phyloP scores from a whole-genome alignment of 371 early-diverging fungal genomes.

The Mucor irregularis region DNA sequence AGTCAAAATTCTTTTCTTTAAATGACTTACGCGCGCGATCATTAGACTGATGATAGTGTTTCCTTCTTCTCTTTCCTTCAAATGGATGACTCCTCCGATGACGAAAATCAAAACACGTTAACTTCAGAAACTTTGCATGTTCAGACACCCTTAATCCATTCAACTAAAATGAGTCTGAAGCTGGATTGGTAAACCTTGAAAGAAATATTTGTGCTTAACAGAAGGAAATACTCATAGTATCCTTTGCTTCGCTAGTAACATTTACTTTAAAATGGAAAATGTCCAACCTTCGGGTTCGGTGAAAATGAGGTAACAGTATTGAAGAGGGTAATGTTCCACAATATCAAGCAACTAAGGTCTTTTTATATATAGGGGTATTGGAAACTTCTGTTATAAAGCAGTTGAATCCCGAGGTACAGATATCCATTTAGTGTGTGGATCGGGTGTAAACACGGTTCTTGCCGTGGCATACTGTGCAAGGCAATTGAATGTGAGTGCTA shows the following conservation, averaged over 20 bases:
- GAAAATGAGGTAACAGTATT: conserved; percentile 58
- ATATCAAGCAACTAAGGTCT: background rate
- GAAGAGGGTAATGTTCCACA: background rate
- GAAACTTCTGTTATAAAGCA: conserved; percentile 61
- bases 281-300: conserved; percentile 77
- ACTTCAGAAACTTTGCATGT: conserved; percentile 43
- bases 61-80: background rate
- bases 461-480: conserved; percentile 72
- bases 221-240: background rate
- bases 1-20: background rate
- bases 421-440: conserved; percentile 61
- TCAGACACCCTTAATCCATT: conserved; percentile 48
- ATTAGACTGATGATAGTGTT: background rate
- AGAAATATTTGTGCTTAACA: no score
- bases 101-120: conserved; percentile 28
- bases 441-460: conserved; percentile 71
- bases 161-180: conserved; percentile 41
- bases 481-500: conserved; percentile 58
- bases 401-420: conserved; percentile 50
- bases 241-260: conserved; percentile 44
- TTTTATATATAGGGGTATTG: conserved; percentile 56
- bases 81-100: conserved; percentile 47
- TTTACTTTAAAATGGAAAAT: conserved; percentile 74
- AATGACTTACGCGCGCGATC: background rate
- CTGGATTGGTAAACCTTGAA: conserved; percentile 43